phyloP scores from a whole-genome alignment of 225 moss, liverwort and hornwort genomes.

The Anthoceros angustus region DNA sequence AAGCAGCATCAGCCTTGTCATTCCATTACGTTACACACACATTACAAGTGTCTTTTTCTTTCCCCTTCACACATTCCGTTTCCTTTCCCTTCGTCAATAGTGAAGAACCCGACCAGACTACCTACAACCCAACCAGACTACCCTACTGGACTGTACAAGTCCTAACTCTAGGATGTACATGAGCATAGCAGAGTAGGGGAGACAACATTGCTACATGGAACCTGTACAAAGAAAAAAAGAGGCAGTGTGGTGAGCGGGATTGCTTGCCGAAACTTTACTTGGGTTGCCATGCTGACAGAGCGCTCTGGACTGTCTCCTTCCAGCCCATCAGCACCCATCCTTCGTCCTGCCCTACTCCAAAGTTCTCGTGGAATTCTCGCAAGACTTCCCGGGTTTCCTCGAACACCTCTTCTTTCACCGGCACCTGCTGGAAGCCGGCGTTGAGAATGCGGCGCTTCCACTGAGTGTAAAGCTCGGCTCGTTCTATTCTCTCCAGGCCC shows the following conservation, averaged over 20 bases:
- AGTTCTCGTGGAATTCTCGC: neutral
- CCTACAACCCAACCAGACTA: too few relatives aligned
- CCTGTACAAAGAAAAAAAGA: neutral
- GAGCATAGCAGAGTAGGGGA: too few relatives aligned
- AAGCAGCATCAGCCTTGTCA: too few relatives aligned
- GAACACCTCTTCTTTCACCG: neutral
- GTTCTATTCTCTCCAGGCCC: conserved; percentile 3
- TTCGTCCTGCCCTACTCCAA: neutral
- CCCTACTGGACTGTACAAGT: too few relatives aligned
- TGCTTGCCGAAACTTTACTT: neutral
- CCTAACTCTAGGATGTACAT: too few relatives aligned
- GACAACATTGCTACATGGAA: neutral
- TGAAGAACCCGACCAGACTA: too few relatives aligned
- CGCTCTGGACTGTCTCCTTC: neutral
- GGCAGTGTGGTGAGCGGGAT: neutral
- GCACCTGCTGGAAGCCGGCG: neutral
- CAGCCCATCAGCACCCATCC: neutral
- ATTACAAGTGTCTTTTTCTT: too few relatives aligned
- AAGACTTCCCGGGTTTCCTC: neutral
- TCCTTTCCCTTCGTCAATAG: too few relatives aligned
- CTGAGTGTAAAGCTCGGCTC: neutral
- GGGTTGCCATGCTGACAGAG: neutral
- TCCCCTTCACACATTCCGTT: too few relatives aligned
- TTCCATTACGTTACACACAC: too few relatives aligned
- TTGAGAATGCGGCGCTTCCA: neutral